Conservation (phyloP, 192 early-diverging fungal genomes). For the Coemansia biformis region DNA sequence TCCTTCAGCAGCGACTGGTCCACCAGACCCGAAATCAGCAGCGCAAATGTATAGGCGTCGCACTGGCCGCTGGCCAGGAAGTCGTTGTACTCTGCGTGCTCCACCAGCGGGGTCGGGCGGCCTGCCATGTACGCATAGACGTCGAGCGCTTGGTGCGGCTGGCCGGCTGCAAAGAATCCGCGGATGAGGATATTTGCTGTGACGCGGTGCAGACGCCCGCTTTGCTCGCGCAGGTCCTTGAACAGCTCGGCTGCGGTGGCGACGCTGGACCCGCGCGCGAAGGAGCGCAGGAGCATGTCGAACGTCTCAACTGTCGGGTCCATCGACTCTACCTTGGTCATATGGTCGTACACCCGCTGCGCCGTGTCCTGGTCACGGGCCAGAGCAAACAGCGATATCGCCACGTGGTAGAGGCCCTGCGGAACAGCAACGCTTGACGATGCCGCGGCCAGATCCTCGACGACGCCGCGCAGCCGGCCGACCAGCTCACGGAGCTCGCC, state of each 20-base stretch:
- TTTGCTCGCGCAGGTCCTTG: conserved; percentile 4
- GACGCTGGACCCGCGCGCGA: conserved; percentile 15
- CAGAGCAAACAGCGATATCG: conserved; percentile 27
- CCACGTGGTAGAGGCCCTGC: conserved; percentile 30
- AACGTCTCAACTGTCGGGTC: conserved; percentile 32
- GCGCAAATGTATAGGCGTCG: conserved; percentile 23
- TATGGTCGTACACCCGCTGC: conserved; percentile 31
- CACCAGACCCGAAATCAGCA: conserved; percentile 25
- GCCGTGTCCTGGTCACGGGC: conserved; percentile 15
- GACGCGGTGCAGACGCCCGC: conserved; percentile 11
- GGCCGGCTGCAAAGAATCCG: conserved; percentile 12
- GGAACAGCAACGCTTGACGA: conserved; percentile 2
- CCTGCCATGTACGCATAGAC: conserved; percentile 32
- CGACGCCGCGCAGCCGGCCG: neutral
- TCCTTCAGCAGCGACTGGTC: conserved; percentile 11
- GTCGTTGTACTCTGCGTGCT: conserved; percentile 4
- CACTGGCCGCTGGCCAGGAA: conserved; percentile 10
- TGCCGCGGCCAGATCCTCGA: conserved; percentile 5
- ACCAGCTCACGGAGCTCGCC: conserved; percentile 5
- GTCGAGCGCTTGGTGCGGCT: conserved; percentile 12
- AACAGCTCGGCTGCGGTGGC: conserved; percentile 10
- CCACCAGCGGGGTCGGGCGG: conserved; percentile 26
- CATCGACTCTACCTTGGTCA: conserved; percentile 12
- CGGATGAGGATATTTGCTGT: conserved; percentile 23
- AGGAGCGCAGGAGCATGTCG: conserved; percentile 23